Evolutionary conservation across 768 basidiomycete genomes (phyloP).

Genomic region (Sporobolomyces pararoseus): DNA sequence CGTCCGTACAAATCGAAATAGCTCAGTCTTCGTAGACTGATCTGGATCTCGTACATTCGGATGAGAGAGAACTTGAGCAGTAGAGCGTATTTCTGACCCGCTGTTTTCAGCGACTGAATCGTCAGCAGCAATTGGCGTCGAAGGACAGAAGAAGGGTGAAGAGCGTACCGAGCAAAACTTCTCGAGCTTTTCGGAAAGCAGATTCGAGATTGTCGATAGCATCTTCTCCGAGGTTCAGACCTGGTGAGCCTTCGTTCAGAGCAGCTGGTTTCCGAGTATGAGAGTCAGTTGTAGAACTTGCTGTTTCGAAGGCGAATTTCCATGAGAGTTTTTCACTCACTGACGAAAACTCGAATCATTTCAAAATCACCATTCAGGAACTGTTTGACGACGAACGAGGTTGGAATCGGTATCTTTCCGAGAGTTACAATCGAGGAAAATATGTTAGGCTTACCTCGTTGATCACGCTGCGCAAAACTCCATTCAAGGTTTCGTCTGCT

Average conservation of each 20-base stretch:
- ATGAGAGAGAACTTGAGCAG: slow-evolving; percentile 68
- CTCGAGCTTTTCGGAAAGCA: slow-evolving; percentile 66
- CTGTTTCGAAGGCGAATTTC: too few relatives aligned
- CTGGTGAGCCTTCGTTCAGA: slow-evolving; percentile 73
- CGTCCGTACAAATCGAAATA: slow-evolving; percentile 75
- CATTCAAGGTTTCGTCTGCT: slow-evolving; percentile 74
- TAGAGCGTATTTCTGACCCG: slow-evolving; percentile 66
- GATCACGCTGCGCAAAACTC: slow-evolving; percentile 69
- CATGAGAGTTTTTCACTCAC: slow-evolving; percentile 52
- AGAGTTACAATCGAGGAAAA: not conserved
- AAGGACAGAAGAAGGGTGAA: slow-evolving; percentile 48
- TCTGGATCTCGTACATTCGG: slow-evolving; percentile 77
- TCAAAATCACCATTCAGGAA: slow-evolving; percentile 81
- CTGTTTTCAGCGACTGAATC: too few relatives aligned
- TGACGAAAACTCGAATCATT: slow-evolving; percentile 69
- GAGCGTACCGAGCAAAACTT: slow-evolving; percentile 65
- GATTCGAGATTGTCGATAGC: slow-evolving; percentile 71
- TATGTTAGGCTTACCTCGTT: slow-evolving; percentile 59
- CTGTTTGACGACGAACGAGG: slow-evolving; percentile 5
- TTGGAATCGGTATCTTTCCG: too few relatives aligned
- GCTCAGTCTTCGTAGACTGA: slow-evolving; percentile 67
- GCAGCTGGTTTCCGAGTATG: slow-evolving; percentile 58
- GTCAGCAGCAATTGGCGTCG: too few relatives aligned
- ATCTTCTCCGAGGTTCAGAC: slow-evolving; percentile 70
- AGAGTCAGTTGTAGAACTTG: not conserved